Evolutionary conservation across 2,329 filamentous ascomycete species (phyloP), one percentile per base, ranked within the genome.

Genomic region (Cladosporium colombiae): DNA sequence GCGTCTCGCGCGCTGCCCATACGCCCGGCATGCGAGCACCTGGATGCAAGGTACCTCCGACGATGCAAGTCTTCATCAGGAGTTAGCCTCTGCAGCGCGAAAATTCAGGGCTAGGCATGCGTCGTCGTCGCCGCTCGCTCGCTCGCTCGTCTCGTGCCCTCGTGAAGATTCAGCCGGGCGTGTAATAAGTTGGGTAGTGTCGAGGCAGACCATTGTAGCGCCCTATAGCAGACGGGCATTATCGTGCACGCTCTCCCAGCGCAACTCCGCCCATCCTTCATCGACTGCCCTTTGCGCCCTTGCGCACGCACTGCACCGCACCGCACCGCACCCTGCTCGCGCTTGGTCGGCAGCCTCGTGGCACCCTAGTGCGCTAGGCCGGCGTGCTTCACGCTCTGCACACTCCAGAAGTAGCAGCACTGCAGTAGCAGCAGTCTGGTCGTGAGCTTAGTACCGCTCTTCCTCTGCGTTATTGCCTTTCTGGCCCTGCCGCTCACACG

Each of bases 371-470:
- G 29, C 21, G 55, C 25, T 37, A n/a, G 27, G n/a, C 35, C 61
- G 50, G 61, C 49, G 35, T 53, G 49, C 61, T 63, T 63, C 61
- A 63, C 61, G 50, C 61, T 63, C 50, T 63, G 49, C 61, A 63
- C 61, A 55, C 61, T 63, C 49, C 25, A 44, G 33, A 46, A 21
- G 40, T n/a, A 46, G 23, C 57, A 46, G 21, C 37, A 25, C n/a
- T 13, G 21, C 25, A 18, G 49, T 23, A 25, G 23, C 25, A 7
- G 49, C 18, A 8, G 49, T 29, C 40, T 29, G 27, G 25, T 31
- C 16, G 11, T 27, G 23, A 18, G 37, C 35, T 49, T 18, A 29
- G 40, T 27, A 46, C 25, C 23, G 21, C 29, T 16, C 55, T 37
- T 58, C 29, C 53, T 14, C 29, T 18, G 2, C 7, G 16, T 18